Base-by-base conservation (phyloP, 2,329 filamentous ascomycete genomes). In the Ceratocystis cacaofunesta region DNA sequence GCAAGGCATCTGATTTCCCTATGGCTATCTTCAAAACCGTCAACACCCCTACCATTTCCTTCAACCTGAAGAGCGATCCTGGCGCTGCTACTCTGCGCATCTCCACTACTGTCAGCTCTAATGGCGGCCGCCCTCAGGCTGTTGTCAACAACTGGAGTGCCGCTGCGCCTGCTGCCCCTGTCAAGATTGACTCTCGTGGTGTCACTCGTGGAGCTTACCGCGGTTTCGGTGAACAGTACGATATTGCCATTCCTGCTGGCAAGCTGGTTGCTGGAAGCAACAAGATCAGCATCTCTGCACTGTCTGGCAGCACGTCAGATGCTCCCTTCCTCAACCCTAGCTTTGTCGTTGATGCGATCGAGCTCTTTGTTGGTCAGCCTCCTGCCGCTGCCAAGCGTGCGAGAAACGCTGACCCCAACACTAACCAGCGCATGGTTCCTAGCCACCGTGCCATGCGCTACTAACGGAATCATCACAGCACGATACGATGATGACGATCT, bases 151-250 rank as follows among this genome's bases (percentile, higher is more conserved):
- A 74, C 46, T 86, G 78, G 72, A 76, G 72, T 8, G 78, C 77
- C 1, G 68, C 76, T 0, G 75, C 76, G 0, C 82, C 82, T 0
- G 71, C 76, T 1, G 81, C 83, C 0, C 85, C 85, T 0, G 78
- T 76, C 8, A 85, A 85, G 73, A 82, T 88, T 61, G 79, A 87
- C 71, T 85, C 81, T 3, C 78, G 85, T 17, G 85, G 85, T 12
- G 78, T 88, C 1, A 88, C 85, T 0, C 77, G 85, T 12, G 85
- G 85, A 10, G 83, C 83, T 0, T 88, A 87, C 70, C 76, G 84
- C 6, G 85, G 85, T 0, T 75, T 78, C 64, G 84, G 84, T 3
- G 85, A 88, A 69, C 78, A 86, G 5, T 88, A 88, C 70, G 79
- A 85, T 67, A 79, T 83, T 58, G 75, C 73, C n/a, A 80, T 88